Evolutionary conservation across 2,329 filamentous ascomycete genomes (phyloP).

Genomic region (Stagonosporopsis vannaccii): DNA sequence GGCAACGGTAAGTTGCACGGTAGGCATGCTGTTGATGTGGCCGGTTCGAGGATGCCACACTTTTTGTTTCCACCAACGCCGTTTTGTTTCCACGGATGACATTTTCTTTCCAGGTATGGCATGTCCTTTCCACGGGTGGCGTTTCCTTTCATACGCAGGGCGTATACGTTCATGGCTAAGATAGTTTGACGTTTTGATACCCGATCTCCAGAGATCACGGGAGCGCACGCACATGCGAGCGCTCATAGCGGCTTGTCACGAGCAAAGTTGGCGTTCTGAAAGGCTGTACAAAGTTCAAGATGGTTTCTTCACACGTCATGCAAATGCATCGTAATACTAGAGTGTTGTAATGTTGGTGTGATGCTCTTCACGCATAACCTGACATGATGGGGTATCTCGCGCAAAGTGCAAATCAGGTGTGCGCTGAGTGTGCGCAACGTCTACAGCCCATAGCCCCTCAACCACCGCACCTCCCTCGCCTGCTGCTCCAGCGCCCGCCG

Average conservation of each 20-base stretch:
- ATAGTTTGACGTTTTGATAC: slow-evolving; percentile 14
- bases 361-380: background rate
- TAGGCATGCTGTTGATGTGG: background rate
- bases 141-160: background rate
- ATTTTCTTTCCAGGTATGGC: background rate
- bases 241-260: background rate
- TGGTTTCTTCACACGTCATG: too few species aligned
- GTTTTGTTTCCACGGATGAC: background rate
- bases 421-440: background rate
- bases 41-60: background rate
- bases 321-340: background rate
- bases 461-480: slow-evolving; percentile 79
- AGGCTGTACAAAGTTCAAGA: background rate
- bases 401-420: background rate
- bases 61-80: background rate
- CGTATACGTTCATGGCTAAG: background rate
- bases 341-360: too few species aligned
- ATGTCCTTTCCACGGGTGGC: background rate
- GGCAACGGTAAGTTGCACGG: background rate
- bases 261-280: background rate
- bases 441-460: slow-evolving; percentile 69
- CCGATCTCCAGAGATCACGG: slow-evolving; percentile 17
- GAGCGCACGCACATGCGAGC: background rate
- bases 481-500: slow-evolving; percentile 76
- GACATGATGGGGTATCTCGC: background rate